These are phyloP conservation scores for Clarireedia homoeocarpa DNA, from an alignment of 2,329 filamentous ascomycete species.

Conservation along the genomic window DNA sequence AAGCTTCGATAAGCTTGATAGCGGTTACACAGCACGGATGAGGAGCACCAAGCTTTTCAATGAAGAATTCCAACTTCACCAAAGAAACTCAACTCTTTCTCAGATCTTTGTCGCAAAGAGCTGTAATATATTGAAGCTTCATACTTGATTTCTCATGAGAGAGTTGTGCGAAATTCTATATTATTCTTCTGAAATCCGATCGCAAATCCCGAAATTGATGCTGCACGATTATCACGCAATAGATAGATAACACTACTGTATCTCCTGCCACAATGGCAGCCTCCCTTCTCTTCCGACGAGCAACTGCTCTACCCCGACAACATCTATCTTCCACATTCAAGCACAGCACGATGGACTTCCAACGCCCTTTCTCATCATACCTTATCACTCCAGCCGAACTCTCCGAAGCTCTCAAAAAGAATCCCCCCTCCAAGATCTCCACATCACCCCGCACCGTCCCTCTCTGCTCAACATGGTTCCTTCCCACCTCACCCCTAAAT, in stretches of 20 bases:
- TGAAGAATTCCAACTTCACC: too few relatives aligned
- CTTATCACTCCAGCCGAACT: conserved; percentile 81
- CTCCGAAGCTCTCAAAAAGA: conserved; percentile 71
- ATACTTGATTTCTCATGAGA: neutral
- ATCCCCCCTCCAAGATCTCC: conserved; percentile 70
- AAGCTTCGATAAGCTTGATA: neutral
- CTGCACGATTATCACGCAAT: conserved; percentile 1
- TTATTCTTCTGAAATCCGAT: neutral
- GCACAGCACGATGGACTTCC: conserved; percentile 1
- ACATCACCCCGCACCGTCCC: conserved; percentile 78
- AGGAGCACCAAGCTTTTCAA: neutral
- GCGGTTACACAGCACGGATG: neutral
- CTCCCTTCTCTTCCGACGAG: conserved; percentile 16
- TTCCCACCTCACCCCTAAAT: conserved; percentile 81
- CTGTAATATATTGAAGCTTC: neutral
- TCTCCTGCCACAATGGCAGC: conserved; percentile 25
- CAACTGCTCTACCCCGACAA: conserved; percentile 12
- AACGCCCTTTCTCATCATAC: conserved; percentile 42
- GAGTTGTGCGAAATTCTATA: neutral
- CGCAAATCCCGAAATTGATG: neutral
- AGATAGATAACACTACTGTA: conserved; percentile 6
- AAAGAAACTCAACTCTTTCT: too few relatives aligned
- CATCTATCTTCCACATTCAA: conserved; percentile 1
- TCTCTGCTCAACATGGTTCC: conserved; percentile 90
- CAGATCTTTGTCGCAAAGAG: neutral